Base-by-base conservation (phyloP, 2,329 filamentous ascomycete genomes). In the Zarea fungicola region DNA sequence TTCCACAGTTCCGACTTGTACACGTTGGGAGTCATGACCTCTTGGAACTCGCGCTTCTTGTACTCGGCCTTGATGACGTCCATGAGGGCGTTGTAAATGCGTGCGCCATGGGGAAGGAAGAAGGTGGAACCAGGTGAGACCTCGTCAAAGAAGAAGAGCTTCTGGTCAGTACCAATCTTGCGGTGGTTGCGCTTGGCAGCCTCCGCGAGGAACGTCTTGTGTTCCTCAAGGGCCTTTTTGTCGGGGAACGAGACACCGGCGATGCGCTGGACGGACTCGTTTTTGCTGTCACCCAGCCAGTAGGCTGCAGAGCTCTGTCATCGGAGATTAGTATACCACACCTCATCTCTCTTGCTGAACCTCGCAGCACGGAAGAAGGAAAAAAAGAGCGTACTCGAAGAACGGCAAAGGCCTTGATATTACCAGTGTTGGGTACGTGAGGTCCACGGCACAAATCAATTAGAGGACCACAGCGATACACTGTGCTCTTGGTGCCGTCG, bases 171-270 rank as follows among this genome's bases (percentile, higher is more conserved):
- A 55, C 91, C 93, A 57, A 99, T 91, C 71, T 88, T 89, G 56
- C 92, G 80, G 65, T 99, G 93, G 63, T 97, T 93, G 55, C 93
- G 85, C 77, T 96, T 96, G 53, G 93, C 92, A n/a, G 93, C 93
- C 71, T 99, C 93, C 62, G 96, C 92, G 25, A 99, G 78, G 71
- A 95, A 95, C 63, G 92, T 90, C 72, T 95, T 84, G 74, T 97
- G 90, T 62, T 95, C 90, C 40, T 87, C 83, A 72, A 99, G 88
- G 61, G 83, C 80, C 73, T 96, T 95, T 80, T 99, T 97, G 70
- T 96, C 90, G 4, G 92, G 92, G 68, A 82, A 99, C 6, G 90
- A 95, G 50, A 99, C 86, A 69, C 93, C 93, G 61, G 96, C 95
- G 60, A 99, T 95, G 62, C 93, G 85, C 71, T 99, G 93, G 39